Evolutionary conservation across 305 asterid species (phyloP), one percentile per base, ranked within the genome.

Genomic region (Fraxinus sp.): DNA sequence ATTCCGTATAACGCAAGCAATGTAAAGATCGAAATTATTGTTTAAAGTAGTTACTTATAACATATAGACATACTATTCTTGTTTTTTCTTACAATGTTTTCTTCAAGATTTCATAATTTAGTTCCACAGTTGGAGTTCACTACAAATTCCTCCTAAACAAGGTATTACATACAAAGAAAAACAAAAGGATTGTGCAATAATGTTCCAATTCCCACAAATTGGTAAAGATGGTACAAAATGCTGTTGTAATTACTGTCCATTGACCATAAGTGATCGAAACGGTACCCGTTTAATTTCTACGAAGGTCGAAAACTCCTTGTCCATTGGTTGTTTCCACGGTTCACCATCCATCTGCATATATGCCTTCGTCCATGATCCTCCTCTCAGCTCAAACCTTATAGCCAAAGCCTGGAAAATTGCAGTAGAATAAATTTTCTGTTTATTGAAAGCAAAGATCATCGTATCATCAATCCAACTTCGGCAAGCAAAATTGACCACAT

Each of bases 291-390:
- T 90, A 20, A 90, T 79, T 83, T 90, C 91, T 28, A 88, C 57
- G 41, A 90, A 88, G 4, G 91, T 86, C 18, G 88, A 90, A 35
- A 77, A 86, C 4, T 88, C 88, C 49, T 83, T 86, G 89, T 83
- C 72, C 57, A 84, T 81, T 0, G 90, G 89, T 77, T 88, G 90
- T 80, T 90, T 88, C 90, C 90, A 90, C 11, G 88, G 91, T 79
- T 88, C 90, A 4, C 90, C 91, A 28, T 88, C 90, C 88, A 86
- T 84, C 87, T 90, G 92, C 92, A 88, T 86, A 81, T 79, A 86
- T 20, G 90, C 91, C 83, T 89, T 87, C 36, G 84, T 85, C 92
- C 92, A 89, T 59, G 85, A 91, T 16, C 92, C 91, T 11, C 92
- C 92, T 84, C 92, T 75, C 1, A 89, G 85, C 83, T 89, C 91